These are phyloP conservation scores for Pseudonitzschia multiseries DNA, from an alignment of 108 stramenopile genomes.

Conservation along the genomic window DNA sequence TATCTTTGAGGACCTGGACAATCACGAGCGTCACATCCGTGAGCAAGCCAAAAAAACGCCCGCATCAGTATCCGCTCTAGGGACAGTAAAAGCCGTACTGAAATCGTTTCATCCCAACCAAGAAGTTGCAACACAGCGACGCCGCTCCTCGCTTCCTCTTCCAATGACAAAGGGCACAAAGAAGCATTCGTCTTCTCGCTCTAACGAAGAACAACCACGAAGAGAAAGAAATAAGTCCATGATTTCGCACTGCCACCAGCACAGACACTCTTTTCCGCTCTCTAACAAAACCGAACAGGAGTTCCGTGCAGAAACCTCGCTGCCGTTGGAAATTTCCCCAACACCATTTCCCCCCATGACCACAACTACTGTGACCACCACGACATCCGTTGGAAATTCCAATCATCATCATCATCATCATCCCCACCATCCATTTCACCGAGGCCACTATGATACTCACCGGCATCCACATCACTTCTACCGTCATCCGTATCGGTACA, in stretches of 20 bases:
- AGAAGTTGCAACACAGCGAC: neutral
- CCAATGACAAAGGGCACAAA: constrained; percentile 1
- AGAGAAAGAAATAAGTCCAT: neutral
- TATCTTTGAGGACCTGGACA: constrained; percentile 27
- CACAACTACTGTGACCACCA: neutral
- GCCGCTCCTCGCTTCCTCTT: neutral
- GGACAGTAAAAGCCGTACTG: neutral
- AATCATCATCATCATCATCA: constrained; percentile 7
- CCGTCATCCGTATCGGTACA: constrained; percentile 7
- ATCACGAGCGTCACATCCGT: neutral
- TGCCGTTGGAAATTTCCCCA: neutral
- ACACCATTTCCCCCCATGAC: neutral
- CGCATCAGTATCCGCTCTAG: neutral
- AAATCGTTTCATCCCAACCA: neutral
- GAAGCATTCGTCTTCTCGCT: neutral
- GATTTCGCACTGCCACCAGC: neutral
- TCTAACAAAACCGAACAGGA: neutral
- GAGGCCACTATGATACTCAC: neutral
- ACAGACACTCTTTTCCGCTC: neutral
- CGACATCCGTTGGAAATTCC: neutral
- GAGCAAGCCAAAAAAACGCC: neutral
- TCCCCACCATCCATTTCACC: constrained; percentile 1
- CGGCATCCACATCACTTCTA: neutral
- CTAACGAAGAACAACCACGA: neutral
- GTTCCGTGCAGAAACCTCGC: neutral